Conservation (phyloP, 352 stramenopile species). For the Phytophthora macrochlamydospora region DNA sequence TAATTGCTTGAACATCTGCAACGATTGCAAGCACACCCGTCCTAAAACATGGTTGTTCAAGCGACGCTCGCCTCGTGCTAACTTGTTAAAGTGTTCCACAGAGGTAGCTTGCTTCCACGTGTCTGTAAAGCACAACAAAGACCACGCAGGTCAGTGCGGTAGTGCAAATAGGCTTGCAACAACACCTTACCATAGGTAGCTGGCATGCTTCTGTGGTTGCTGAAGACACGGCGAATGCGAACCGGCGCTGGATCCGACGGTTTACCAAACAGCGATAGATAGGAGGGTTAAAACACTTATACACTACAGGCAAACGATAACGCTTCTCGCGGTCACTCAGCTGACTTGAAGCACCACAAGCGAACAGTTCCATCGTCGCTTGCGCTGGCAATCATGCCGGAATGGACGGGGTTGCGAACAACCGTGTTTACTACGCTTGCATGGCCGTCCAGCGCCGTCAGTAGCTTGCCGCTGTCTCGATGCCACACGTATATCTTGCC, state of each 20-base stretch:
- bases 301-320: neutral
- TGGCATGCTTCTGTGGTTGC: conserved; percentile 12
- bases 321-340: conserved; percentile 17
- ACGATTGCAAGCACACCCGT: conserved; percentile 60
- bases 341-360: conserved; percentile 41
- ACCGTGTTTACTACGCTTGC: conserved; percentile 80
- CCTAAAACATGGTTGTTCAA: conserved; percentile 54
- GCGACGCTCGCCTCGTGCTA: conserved; percentile 57
- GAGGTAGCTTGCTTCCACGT: conserved; percentile 73
- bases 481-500: conserved; percentile 66
- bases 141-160: neutral
- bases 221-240: conserved; percentile 9
- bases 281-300: neutral
- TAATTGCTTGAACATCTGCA: conserved; percentile 76
- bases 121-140: conserved; percentile 34
- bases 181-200: conserved; percentile 22
- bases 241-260: conserved; percentile 6
- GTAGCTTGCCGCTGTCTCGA: conserved; percentile 52
- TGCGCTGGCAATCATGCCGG: conserved; percentile 63
- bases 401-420: conserved; percentile 49
- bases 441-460: conserved; percentile 49
- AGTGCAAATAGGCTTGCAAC: neutral
- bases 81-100: conserved; percentile 65
- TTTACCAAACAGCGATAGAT: neutral
- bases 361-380: conserved; percentile 80